These are phyloP conservation scores for Cyberlindnera americana DNA, from an alignment of 805 yeast species.

Conservation along the genomic window DNA sequence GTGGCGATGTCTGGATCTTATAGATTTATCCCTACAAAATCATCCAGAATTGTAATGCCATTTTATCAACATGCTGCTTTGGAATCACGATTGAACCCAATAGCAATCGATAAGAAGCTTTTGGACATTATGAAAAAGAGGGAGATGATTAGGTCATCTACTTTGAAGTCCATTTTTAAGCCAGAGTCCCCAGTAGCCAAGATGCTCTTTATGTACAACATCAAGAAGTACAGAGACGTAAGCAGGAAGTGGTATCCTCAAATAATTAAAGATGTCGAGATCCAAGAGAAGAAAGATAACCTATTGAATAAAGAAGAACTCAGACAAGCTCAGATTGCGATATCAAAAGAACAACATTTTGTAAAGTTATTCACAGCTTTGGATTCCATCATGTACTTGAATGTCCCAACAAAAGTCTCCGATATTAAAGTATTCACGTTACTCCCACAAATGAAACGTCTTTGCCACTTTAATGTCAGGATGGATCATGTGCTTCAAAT, in stretches of 20 bases:
- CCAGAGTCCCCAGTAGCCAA: constrained; percentile 40
- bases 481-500: constrained; percentile 19
- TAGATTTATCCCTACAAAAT: constrained; percentile 31
- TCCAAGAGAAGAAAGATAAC: constrained; percentile 34
- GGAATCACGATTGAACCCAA: constrained; percentile 30
- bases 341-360: background rate
- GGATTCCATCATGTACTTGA: constrained; percentile 17
- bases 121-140: constrained; percentile 32
- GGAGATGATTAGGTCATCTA: constrained; percentile 32
- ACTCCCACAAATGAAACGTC: constrained; percentile 15
- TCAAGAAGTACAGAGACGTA: constrained; percentile 46
- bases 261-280: constrained; percentile 39
- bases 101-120: constrained; percentile 32
- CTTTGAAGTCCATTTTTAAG: constrained; percentile 18
- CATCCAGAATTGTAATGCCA: constrained; percentile 40
- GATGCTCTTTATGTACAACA: constrained; percentile 41
- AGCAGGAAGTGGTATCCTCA: constrained; percentile 42
- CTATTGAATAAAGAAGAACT: constrained; percentile 20
- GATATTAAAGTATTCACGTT: constrained; percentile 18
- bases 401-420: constrained; percentile 16
- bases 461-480: constrained; percentile 10
- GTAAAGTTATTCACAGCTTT: constrained; percentile 18
- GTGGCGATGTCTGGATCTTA: constrained; percentile 47
- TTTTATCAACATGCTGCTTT: constrained; percentile 43
- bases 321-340: constrained; percentile 31